These are phyloP conservation scores for Neopestalotiopsis sp. DNA, from an alignment of 2,329 filamentous ascomycete species.

Conservation along the genomic window DNA sequence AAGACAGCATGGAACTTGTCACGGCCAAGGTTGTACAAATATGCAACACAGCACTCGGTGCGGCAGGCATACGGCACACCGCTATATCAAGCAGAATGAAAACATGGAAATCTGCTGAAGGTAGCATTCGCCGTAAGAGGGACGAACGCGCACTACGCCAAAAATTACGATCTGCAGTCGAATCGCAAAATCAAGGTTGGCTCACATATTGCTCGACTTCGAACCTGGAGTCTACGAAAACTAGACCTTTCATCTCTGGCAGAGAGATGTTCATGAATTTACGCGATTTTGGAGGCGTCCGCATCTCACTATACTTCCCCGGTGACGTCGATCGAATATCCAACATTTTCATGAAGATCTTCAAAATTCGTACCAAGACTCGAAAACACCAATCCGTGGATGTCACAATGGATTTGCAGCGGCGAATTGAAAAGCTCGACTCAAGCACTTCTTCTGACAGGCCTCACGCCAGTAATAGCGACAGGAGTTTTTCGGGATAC, in stretches of 20 bases:
- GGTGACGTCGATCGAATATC: background rate
- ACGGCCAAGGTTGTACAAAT: background rate
- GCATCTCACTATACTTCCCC: background rate
- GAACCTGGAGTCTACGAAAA: background rate
- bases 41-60: background rate
- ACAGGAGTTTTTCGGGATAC: background rate
- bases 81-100: background rate
- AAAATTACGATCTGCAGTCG: background rate
- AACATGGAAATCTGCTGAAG: background rate
- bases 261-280: background rate
- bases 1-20: background rate
- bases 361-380: background rate
- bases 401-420: too few species aligned
- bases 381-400: background rate
- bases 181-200: background rate
- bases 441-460: too few species aligned
- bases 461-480: background rate
- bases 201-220: background rate
- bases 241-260: too few species aligned
- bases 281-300: background rate
- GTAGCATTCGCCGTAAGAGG: background rate
- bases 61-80: background rate
- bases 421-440: too few species aligned
- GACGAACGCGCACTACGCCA: background rate
- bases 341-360: background rate